Percentiles rank a stretch among this genome's conserved stretches.
These are phyloP conservation scores for Daldinia loculata DNA, from an alignment of 495 filamentous ascomycete species.

Conservation along the genomic window DNA sequence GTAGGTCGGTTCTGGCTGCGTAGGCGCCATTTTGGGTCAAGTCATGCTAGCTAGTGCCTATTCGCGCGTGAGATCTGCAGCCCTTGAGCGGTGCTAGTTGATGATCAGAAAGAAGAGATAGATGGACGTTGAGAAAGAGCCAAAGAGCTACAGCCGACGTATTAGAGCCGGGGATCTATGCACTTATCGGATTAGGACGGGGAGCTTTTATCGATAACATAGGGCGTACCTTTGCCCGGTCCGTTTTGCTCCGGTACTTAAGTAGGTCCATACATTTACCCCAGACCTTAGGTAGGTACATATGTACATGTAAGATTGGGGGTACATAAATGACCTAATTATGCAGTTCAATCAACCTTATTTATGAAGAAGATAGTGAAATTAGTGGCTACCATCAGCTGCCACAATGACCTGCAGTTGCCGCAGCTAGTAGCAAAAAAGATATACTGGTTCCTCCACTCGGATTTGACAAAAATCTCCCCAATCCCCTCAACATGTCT, in stretches of 20 bases:
- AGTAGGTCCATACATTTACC: neutral
- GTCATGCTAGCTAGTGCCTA: constrained; percentile 33
- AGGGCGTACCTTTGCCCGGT: constrained; percentile 20
- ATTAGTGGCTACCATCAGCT: constrained; percentile 13
- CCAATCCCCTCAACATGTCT: neutral
- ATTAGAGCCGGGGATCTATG: neutral
- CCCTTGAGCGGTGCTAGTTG: constrained; percentile 12
- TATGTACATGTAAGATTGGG: neutral
- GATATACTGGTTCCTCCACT: constrained; percentile 2
- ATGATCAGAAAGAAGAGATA: constrained; percentile 24
- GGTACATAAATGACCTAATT: neutral
- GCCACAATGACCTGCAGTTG: constrained; percentile 15
- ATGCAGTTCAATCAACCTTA: neutral
- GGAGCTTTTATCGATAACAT: constrained; percentile 41
- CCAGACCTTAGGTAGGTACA: neutral
- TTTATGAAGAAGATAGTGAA: neutral
- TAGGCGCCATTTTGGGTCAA: constrained; percentile 40
- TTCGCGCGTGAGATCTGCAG: constrained; percentile 21
- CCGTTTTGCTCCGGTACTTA: constrained; percentile 24
- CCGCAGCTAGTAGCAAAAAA: constrained; percentile 8
- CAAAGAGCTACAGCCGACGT: neutral
- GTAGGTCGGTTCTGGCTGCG: constrained; percentile 57
- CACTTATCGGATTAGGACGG: constrained; percentile 12
- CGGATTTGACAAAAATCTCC: neutral
- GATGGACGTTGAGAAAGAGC: neutral